Evolutionary conservation across 139 green algal genomes (phyloP).

Genomic region (Chlorella sp.): DNA sequence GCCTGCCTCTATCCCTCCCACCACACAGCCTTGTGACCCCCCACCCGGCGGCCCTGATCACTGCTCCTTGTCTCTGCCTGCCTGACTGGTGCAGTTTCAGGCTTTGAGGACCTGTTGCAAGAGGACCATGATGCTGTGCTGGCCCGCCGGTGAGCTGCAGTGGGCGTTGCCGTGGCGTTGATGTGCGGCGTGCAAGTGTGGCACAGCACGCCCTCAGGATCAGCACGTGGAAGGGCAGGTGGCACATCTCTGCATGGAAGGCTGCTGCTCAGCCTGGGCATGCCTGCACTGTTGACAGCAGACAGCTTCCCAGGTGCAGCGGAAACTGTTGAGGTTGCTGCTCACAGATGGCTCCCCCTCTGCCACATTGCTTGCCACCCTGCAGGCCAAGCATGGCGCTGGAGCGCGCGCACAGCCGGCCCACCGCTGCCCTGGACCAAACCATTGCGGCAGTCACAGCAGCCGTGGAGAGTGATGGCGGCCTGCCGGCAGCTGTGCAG

Average conservation of each 20-base stretch:
- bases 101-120: constrained; percentile 5
- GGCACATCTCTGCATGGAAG: neutral
- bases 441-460: neutral
- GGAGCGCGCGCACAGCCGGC: neutral
- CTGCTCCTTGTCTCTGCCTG: too few species aligned
- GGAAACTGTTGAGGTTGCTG: too few species aligned
- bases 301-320: too few species aligned
- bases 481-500: neutral
- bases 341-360: too few species aligned
- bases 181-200: too few species aligned
- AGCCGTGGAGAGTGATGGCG: neutral
- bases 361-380: too few species aligned
- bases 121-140: neutral
- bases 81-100: neutral
- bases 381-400: neutral
- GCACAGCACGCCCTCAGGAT: too few species aligned
- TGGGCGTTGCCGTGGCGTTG: too few species aligned
- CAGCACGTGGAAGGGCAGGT: too few species aligned
- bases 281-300: neutral
- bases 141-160: neutral
- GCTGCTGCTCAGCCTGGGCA: neutral
- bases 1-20: too few species aligned
- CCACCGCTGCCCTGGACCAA: neutral
- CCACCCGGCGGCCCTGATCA: too few species aligned
- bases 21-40: too few species aligned